Percentiles rank a stretch among this genome's conserved stretches.
phyloP scores from a whole-genome alignment of 768 basidiomycete species.

The Pulveroboletus sp. region DNA sequence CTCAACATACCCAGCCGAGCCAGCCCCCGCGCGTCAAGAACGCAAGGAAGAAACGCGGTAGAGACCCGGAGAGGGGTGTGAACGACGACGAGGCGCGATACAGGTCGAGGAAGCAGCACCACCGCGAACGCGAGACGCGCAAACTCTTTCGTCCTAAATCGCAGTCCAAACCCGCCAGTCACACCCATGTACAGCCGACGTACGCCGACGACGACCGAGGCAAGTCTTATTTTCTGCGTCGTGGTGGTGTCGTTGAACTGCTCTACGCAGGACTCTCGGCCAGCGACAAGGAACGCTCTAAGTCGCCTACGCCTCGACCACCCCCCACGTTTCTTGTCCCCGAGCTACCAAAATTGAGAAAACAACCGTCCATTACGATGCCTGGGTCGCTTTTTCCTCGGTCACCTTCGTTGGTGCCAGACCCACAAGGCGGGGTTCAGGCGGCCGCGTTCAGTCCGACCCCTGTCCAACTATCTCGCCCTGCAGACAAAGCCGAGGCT shows the following conservation, averaged over 20 bases:
- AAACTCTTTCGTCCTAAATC: conserved; percentile 10
- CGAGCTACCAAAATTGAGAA: conserved; percentile 31
- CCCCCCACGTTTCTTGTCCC: conserved; percentile 19
- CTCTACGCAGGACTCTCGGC: conserved; percentile 19
- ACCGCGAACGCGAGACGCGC: conserved; percentile 8
- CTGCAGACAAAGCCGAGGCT: conserved; percentile 7
- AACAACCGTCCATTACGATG: conserved; percentile 56
- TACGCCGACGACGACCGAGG: conserved; percentile 17
- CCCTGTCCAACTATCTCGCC: not conserved
- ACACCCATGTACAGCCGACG: not conserved
- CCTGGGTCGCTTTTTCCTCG: conserved; percentile 76
- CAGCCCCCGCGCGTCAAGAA: conserved; percentile 9
- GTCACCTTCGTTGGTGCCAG: conserved; percentile 60
- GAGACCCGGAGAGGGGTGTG: conserved; percentile 9
- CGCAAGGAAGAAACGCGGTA: conserved; percentile 4
- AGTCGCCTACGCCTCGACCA: conserved; percentile 16
- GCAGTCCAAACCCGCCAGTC: conserved; percentile 22
- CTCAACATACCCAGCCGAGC: conserved; percentile 12
- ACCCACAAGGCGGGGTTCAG: conserved; percentile 14
- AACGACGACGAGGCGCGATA: conserved; percentile 12
- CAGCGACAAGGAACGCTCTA: conserved; percentile 19
- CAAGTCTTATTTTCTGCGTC: conserved; percentile 6
- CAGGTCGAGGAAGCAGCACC: conserved; percentile 7
- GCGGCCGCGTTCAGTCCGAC: not conserved
- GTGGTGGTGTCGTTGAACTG: conserved; percentile 1